Base-by-base conservation (phyloP, 2,329 filamentous ascomycete genomes). In the Erysiphe pisi region DNA sequence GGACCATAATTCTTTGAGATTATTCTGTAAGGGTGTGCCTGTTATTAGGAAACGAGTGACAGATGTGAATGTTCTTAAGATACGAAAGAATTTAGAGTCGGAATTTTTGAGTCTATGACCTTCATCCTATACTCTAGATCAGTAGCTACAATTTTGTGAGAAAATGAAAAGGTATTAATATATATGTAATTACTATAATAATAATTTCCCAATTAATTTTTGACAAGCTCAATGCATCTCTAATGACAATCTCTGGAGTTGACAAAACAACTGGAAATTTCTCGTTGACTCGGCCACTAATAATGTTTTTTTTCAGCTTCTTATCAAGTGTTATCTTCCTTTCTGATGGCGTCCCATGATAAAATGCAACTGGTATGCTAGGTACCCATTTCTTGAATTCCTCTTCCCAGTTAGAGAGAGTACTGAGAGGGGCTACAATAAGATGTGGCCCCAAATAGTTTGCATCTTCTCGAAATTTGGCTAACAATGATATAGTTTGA, bases 31-130 rank as follows among this genome's bases (percentile, higher is more conserved):
- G 0, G 95, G 95, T 0, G 95, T 99, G 12, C 95, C 95, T 0
- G 95, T 98, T 49, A 99, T 97, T 0, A 99, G 86, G 0, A 99
- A 86, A 77, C 95, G 88, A 61, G 96, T 97, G 0, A 94, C 93
- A 0, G 94, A 98, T 36, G 90, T 90, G 81, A 98, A 98, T 0
- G 91, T 90, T 79, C 95, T 89, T 0, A 99, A 84, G 79, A 97
- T 93, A 73, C 93, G 91, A 79, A 98, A 97, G 0, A 99, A 86
- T 77, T 93, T 92, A 45, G 94, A 96, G 75, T 98, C 94, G 79
- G 97, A 91, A 79, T 99, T 99, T 84, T 99, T 99, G 86, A 99
- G 90, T 0, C 95, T 91, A 82, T 99, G 95, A 0, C 95, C 95
- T 83, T 99, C 95, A 80, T 99, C 94, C 89, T 92, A 52, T 18